A percentile compares a stretch with the other conserved stretches of the same genome.
Conservation (phyloP, 140 eudicot genomes). For the Erigeron philadelphicus region DNA sequence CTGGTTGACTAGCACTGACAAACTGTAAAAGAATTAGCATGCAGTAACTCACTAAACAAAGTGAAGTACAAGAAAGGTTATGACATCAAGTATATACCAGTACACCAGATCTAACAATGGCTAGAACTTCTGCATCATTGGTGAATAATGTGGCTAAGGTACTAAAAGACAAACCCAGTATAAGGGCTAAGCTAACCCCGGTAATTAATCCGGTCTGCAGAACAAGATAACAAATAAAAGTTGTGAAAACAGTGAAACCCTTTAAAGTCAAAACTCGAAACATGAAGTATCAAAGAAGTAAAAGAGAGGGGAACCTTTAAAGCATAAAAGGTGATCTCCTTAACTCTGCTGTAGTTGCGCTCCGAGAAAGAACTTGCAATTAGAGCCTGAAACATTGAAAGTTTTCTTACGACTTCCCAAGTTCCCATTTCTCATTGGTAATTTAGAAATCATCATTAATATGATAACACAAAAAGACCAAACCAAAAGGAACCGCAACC, state of each 20-base stretch:
- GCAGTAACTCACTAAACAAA: too few species aligned
- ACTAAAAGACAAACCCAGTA: conserved; percentile 57
- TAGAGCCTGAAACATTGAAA: conserved; percentile 45
- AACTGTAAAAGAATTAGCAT: conserved; percentile 35
- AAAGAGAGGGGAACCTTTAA: conserved; percentile 40
- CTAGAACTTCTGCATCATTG: conserved; percentile 50
- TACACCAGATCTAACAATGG: conserved; percentile 54
- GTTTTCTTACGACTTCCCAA: neutral
- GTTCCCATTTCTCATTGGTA: neutral
- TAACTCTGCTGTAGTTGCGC: conserved; percentile 55
- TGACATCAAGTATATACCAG: conserved; percentile 36
- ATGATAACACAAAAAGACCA: too few species aligned
- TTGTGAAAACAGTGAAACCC: neutral
- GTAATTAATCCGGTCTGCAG: conserved; percentile 61
- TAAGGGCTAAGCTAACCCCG: conserved; percentile 51
- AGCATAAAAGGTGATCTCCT: conserved; percentile 50
- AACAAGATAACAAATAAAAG: conserved; percentile 12
- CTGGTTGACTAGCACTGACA: conserved; percentile 78
- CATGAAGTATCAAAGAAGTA: neutral
- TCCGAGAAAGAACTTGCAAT: conserved; percentile 64
- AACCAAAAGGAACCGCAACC: too few species aligned
- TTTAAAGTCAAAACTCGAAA: conserved; percentile 11
- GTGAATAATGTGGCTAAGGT: conserved; percentile 68
- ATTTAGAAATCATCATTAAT: neutral
- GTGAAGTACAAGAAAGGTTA: neutral